Evolutionary conservation across 2,329 filamentous ascomycete species (phyloP).

Genomic region (Zasmidium angulare): DNA sequence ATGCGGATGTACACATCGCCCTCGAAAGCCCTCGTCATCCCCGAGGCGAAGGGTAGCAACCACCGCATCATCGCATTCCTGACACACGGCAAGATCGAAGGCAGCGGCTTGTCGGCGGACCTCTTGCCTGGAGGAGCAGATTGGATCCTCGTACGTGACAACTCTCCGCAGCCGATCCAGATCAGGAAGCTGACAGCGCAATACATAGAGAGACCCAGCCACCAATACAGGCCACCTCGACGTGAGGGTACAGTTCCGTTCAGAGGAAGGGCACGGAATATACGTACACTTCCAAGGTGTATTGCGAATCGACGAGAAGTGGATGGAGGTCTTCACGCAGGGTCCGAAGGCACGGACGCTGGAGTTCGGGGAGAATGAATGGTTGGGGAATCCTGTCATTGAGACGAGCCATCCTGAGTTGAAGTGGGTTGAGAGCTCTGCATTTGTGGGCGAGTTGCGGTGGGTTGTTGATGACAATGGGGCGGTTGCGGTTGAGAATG

Average conservation of each 20-base stretch:
- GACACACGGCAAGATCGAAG: neutral
- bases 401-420: constrained; percentile 3
- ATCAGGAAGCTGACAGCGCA: neutral
- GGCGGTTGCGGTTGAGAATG: too few species aligned
- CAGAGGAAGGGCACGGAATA: neutral
- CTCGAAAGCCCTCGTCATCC: too few species aligned
- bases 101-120: neutral
- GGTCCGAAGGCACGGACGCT: neutral
- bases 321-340: neutral
- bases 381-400: neutral
- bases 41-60: too few species aligned
- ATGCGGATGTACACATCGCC: neutral
- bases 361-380: constrained; percentile 2
- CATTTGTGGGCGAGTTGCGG: too few species aligned
- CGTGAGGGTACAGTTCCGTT: neutral
- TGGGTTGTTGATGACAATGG: too few species aligned
- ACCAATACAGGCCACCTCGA: neutral
- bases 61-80: too few species aligned
- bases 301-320: neutral
- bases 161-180: neutral
- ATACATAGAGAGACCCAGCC: neutral
- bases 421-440: neutral
- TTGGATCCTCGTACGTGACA: neutral
- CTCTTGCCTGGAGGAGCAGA: neutral
- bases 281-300: neutral